phyloP scores from a whole-genome alignment of 441 rosid genomes.

The Metrosideros polymorpha region DNA sequence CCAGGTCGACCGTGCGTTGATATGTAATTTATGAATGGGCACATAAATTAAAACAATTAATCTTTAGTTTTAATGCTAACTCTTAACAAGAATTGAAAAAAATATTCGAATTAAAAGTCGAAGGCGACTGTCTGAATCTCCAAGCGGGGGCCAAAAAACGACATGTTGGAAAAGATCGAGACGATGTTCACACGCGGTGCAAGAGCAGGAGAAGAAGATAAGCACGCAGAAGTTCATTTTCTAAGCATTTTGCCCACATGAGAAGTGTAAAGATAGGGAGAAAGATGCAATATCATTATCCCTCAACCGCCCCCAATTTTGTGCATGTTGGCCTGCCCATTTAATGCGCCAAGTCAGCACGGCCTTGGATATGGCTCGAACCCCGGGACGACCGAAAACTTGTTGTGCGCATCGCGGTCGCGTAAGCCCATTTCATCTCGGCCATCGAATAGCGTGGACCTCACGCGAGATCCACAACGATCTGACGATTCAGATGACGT shows the following conservation, averaged over 20 bases:
- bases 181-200: background rate
- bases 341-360: background rate
- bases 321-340: background rate
- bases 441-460: too few species aligned
- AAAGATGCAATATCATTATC: background rate
- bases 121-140: too few species aligned
- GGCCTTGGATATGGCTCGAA: background rate
- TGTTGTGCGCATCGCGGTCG: rapidly evolving
- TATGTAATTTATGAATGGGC: background rate
- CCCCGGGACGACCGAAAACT: background rate
- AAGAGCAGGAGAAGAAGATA: background rate
- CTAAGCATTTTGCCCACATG: too few species aligned
- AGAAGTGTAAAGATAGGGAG: background rate
- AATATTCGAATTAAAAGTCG: background rate
- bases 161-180: background rate
- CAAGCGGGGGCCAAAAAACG: too few species aligned
- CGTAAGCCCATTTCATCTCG: background rate
- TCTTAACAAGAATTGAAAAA: background rate
- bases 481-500: background rate
- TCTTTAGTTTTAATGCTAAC: background rate
- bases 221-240: background rate
- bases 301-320: background rate
- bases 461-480: background rate
- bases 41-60: background rate
- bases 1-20: background rate